Evolutionary conservation across 345 rosid species (phyloP).

Genomic region (Noccaea bulbosa): DNA sequence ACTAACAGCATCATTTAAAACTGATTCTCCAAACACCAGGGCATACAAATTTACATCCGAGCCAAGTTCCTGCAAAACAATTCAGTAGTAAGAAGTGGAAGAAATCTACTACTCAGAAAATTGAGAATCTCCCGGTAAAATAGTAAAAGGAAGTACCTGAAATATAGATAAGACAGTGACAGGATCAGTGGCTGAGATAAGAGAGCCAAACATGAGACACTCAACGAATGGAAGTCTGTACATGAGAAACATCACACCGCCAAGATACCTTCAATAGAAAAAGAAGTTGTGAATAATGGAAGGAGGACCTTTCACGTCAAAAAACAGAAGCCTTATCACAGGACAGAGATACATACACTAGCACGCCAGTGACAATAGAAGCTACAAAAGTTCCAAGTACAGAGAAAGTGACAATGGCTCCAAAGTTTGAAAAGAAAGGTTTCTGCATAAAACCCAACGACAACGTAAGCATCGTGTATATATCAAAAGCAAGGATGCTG

Average conservation of each 20-base stretch:
- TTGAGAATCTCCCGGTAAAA: constrained; percentile 10
- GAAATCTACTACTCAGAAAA: background rate
- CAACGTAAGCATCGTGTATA: constrained; percentile 13
- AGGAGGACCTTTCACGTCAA: background rate
- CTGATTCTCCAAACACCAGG: constrained; percentile 97
- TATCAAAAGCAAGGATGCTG: background rate
- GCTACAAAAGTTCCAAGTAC: constrained; percentile 87
- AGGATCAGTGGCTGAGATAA: constrained; percentile 99
- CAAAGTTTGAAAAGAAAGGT: constrained; percentile 96
- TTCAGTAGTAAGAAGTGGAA: constrained; percentile 26
- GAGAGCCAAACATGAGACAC: constrained; percentile 98
- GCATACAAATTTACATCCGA: constrained; percentile 94
- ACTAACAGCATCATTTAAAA: constrained; percentile 95
- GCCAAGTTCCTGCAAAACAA: constrained; percentile 82
- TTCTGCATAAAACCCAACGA: constrained; percentile 58
- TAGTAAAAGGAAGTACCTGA: constrained; percentile 59
- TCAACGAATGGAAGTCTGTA: constrained; percentile 89
- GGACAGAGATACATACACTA: constrained; percentile 69
- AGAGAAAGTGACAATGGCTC: constrained; percentile 95
- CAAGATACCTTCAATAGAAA: constrained; percentile 72
- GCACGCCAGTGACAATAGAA: constrained; percentile 79
- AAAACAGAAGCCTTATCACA: constrained; percentile 3
- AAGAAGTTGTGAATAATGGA: background rate
- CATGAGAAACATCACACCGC: constrained; percentile 84
- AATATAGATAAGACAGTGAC: constrained; percentile 97